Percentiles rank a stretch among this genome's conserved stretches.
phyloP scores from a whole-genome alignment of 257 asterid genomes.

The Mitragyna speciosa region DNA sequence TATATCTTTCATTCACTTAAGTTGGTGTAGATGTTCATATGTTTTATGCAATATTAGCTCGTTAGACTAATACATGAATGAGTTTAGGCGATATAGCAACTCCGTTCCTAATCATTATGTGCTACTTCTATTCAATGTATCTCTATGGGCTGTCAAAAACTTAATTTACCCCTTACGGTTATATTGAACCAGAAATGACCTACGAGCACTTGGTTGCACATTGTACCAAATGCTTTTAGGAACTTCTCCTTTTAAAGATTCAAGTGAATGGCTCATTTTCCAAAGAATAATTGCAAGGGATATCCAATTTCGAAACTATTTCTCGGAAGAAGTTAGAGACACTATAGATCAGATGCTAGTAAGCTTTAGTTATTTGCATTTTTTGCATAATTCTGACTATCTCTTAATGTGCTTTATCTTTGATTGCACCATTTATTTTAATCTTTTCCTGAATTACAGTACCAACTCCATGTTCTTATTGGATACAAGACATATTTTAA shows the following conservation, averaged over 20 bases:
- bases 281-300: conserved; percentile 88
- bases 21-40: background rate
- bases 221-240: conserved; percentile 99
- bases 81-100: background rate
- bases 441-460: too few relatives aligned
- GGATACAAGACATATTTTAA: too few relatives aligned
- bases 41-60: background rate
- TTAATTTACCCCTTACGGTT: too few relatives aligned
- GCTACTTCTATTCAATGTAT: conserved; percentile 18
- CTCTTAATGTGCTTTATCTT: background rate
- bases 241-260: conserved; percentile 90
- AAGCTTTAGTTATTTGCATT: conserved; percentile 24
- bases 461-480: too few relatives aligned
- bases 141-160: background rate
- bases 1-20: background rate
- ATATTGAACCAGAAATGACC: conserved; percentile 66
- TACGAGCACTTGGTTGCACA: too few relatives aligned
- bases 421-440: background rate
- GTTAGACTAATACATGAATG: background rate
- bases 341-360: conserved; percentile 87
- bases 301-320: conserved; percentile 70
- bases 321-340: conserved; percentile 86
- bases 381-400: background rate
- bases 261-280: conserved; percentile 96
- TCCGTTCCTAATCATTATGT: background rate